Percentiles rank a stretch among this genome's conserved stretches.
Conservation (phyloP, 2,329 filamentous ascomycete species). For the Paecilomyces niveus region DNA sequence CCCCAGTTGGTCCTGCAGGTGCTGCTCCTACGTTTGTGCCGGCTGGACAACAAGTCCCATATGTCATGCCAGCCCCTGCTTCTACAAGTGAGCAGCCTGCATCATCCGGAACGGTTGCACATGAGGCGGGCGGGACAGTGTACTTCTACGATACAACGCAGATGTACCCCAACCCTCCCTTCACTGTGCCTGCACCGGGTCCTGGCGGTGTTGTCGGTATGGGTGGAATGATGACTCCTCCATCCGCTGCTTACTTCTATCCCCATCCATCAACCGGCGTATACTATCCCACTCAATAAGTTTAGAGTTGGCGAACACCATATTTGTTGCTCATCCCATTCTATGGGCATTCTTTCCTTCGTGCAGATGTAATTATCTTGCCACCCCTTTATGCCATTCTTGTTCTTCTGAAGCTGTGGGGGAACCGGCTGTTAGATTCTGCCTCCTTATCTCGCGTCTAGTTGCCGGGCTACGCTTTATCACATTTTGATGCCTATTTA, state of each 20-base stretch:
- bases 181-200: slow-evolving; percentile 43
- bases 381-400: neutral
- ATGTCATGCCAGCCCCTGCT: slow-evolving; percentile 22
- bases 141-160: slow-evolving; percentile 87
- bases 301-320: neutral
- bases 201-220: slow-evolving; percentile 57
- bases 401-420: neutral
- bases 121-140: slow-evolving; percentile 92
- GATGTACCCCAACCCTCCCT: slow-evolving; percentile 46
- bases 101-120: slow-evolving; percentile 58
- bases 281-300: slow-evolving; percentile 51
- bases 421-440: neutral
- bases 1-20: slow-evolving; percentile 39
- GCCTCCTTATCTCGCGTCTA: neutral
- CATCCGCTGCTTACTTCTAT: slow-evolving; percentile 46
- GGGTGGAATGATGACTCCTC: slow-evolving; percentile 70
- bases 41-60: slow-evolving; percentile 42
- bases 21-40: slow-evolving; percentile 54
- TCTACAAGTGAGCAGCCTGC: slow-evolving; percentile 30
- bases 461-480: neutral
- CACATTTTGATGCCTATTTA: neutral
- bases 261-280: slow-evolving; percentile 49
- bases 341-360: neutral
- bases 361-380: neutral
- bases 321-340: neutral